Evolutionary conservation across 1,139 yeast genomes (phyloP).

Genomic region (Debaryomyces robertsiae): DNA sequence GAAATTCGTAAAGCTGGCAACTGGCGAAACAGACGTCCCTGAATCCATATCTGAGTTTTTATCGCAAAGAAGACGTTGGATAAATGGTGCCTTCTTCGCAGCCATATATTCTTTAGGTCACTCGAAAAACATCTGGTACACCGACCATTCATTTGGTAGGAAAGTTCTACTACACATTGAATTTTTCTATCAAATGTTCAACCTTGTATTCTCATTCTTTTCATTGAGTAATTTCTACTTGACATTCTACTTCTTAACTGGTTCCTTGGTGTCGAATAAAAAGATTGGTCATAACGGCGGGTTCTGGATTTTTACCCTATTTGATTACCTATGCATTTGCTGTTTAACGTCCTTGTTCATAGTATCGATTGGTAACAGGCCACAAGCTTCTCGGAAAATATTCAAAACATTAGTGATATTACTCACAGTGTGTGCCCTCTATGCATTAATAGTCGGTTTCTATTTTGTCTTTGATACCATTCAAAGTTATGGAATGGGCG

Average conservation of each 20-base stretch:
- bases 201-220: slow-evolving; percentile 81
- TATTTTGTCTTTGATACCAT: slow-evolving; percentile 70
- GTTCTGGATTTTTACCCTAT: slow-evolving; percentile 75
- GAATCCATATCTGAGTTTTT: slow-evolving; percentile 87
- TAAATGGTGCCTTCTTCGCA: slow-evolving; percentile 96
- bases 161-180: slow-evolving; percentile 81
- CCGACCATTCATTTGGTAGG: slow-evolving; percentile 78
- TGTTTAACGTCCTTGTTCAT: slow-evolving; percentile 82
- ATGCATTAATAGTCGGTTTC: slow-evolving; percentile 81
- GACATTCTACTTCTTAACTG: slow-evolving; percentile 91
- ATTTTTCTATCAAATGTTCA: slow-evolving; percentile 77
- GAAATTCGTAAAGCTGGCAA: slow-evolving; percentile 89
- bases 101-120: slow-evolving; percentile 86
- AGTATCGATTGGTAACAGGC: slow-evolving; percentile 93
- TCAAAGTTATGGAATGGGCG: slow-evolving; percentile 37
- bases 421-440: slow-evolving; percentile 76
- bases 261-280: slow-evolving; percentile 62
- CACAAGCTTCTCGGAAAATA: slow-evolving; percentile 78
- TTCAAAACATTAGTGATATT: slow-evolving; percentile 73
- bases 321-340: slow-evolving; percentile 82
- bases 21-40: slow-evolving; percentile 98
- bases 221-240: slow-evolving; percentile 87
- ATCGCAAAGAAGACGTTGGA: slow-evolving; percentile 96
- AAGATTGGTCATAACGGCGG: slow-evolving; percentile 69
- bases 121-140: slow-evolving; percentile 77